These are phyloP conservation scores for Aspergillus alliaceus DNA, from an alignment of 2,329 filamentous ascomycete species.

Conservation along the genomic window DNA sequence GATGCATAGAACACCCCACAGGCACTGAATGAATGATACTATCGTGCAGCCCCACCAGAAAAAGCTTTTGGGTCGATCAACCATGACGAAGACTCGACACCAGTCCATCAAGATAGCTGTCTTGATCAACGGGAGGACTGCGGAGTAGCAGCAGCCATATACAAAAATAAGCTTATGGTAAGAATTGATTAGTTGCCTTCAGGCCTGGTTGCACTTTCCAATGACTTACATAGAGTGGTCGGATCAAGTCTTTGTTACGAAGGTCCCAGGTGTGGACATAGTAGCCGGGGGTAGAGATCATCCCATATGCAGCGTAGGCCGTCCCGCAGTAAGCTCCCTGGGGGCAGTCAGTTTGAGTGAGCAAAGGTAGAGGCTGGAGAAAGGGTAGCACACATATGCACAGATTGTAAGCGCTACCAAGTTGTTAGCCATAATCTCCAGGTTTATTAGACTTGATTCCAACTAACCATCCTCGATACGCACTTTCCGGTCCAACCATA, in stretches of 20 bases:
- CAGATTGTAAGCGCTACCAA: constrained; percentile 7
- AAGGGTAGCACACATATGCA: constrained; percentile 2
- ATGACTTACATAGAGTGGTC: constrained; percentile 15
- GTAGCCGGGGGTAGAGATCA: constrained; percentile 19
- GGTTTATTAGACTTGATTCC: no score
- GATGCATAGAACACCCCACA: constrained; percentile 28
- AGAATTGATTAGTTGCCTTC: not conserved
- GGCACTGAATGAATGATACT: constrained; percentile 32
- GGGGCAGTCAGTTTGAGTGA: not conserved
- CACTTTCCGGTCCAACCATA: constrained; percentile 19
- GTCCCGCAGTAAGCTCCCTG: constrained; percentile 23
- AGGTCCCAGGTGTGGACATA: constrained; percentile 24
- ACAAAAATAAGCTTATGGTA: constrained; percentile 24
- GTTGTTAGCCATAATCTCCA: not conserved
- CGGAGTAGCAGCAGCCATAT: constrained; percentile 37
- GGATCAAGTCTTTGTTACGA: constrained; percentile 13
- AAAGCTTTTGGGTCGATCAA: constrained; percentile 20
- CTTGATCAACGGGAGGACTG: constrained; percentile 42
- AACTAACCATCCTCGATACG: constrained; percentile 20
- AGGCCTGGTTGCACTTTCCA: not conserved
- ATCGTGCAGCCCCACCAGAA: constrained; percentile 40
- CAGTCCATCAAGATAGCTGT: constrained; percentile 47
- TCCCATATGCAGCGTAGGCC: constrained; percentile 14
- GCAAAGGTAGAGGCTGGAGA: no score
- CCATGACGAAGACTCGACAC: constrained; percentile 38